These are phyloP conservation scores for Mycena alexandri DNA, from an alignment of 768 basidiomycete species.

Conservation along the genomic window DNA sequence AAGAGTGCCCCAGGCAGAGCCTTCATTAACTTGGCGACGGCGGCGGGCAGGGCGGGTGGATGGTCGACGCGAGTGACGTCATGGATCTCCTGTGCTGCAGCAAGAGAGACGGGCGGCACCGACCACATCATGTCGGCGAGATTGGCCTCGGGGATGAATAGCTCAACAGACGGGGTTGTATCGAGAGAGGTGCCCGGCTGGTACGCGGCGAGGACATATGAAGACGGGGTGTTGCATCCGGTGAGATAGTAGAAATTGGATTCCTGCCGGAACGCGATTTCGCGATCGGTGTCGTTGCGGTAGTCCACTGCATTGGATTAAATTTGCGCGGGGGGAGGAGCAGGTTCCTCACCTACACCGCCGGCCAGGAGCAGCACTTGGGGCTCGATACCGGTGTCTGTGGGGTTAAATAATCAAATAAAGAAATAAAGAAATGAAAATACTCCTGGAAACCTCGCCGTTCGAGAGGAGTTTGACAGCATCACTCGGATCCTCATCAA, in stretches of 20 bases:
- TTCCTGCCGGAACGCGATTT: conserved; percentile 76
- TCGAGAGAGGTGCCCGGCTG: conserved; percentile 62
- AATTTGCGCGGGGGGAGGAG: background rate
- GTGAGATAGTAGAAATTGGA: conserved; percentile 92
- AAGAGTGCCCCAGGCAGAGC: conserved; percentile 68
- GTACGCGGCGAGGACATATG: conserved; percentile 73
- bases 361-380: conserved; percentile 78
- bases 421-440: too few species aligned
- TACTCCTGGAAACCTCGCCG: too few species aligned
- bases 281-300: conserved; percentile 89
- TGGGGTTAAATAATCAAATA: too few species aligned
- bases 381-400: too few species aligned
- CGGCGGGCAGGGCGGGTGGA: conserved; percentile 56
- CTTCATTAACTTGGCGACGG: conserved; percentile 61
- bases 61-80: conserved; percentile 74
- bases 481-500: too few species aligned
- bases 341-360: conserved; percentile 48
- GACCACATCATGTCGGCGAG: conserved; percentile 90
- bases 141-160: conserved; percentile 86
- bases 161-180: conserved; percentile 59
- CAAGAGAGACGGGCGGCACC: conserved; percentile 78
- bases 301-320: conserved; percentile 55
- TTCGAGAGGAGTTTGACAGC: too few species aligned
- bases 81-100: conserved; percentile 63
- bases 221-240: conserved; percentile 81